Percentiles rank a stretch among this genome's conserved stretches.
Conservation (phyloP, 2,329 filamentous ascomycete species). For the Nakataea oryzae region DNA sequence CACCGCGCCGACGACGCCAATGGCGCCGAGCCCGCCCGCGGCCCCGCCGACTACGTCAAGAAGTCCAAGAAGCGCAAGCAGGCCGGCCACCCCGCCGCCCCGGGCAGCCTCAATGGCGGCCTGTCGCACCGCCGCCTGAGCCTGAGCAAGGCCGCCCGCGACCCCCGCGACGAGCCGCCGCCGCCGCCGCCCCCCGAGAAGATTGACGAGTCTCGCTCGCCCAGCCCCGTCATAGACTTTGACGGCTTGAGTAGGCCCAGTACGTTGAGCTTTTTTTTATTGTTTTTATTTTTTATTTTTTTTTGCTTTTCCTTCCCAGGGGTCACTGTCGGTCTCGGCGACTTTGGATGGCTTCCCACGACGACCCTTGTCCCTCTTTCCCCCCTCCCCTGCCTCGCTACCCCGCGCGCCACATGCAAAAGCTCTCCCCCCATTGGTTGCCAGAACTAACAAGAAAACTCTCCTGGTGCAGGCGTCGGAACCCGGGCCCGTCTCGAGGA, state of each 20-base stretch:
- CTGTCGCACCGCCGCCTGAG: conserved; percentile 19
- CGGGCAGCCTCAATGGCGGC: neutral
- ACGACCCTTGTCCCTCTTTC: neutral
- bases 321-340: too few relatives aligned
- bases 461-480: conserved; percentile 37
- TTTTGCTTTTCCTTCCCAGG: too few relatives aligned
- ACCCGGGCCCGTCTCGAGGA: conserved; percentile 55
- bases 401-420: neutral
- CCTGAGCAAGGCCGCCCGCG: conserved; percentile 50
- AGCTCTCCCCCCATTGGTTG: neutral
- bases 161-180: conserved; percentile 43
- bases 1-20: conserved; percentile 8
- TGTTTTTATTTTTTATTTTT: neutral
- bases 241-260: conserved; percentile 51
- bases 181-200: conserved; percentile 1
- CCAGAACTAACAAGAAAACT: neutral
- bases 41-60: conserved; percentile 16
- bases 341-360: neutral
- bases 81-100: conserved; percentile 6
- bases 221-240: conserved; percentile 49
- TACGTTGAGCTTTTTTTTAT: conserved; percentile 18
- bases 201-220: conserved; percentile 22
- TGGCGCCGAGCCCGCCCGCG: too few relatives aligned
- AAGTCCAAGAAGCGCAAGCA: conserved; percentile 18
- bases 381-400: neutral